Base-by-base conservation (phyloP, 2,329 filamentous ascomycete species). In the Microsporum audouinii region DNA sequence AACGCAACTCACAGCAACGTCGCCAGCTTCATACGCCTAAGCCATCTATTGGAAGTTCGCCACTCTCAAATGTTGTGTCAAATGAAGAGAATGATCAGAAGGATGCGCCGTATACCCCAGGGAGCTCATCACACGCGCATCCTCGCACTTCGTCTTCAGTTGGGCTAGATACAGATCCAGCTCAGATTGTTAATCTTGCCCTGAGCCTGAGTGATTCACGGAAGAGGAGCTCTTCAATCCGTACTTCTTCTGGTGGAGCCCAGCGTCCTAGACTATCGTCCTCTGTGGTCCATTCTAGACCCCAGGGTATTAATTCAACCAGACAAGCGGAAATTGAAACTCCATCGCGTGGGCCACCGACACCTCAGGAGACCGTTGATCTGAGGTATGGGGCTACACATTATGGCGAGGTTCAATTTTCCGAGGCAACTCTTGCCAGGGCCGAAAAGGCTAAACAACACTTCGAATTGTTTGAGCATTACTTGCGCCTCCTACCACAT, bases 121-220 rank as follows among this genome's bases (percentile, higher is more conserved):
- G 29, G 12, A 17, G 27, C 29, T 33, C 27, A 29, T n/a, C 49
- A 34, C 49, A 31, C 31, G 49, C 29, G n/a, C 45, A 36, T 39
- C 23, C n/a, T 38, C 55, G 33, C 8, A 8, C 33, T 17, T n/a
- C 55, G 12, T 38, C 55, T 12, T 39, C 59, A 6, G 33, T 61
- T 66, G 78, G 74, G 4, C 70, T 88, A 23, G 84, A 90, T 67
- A 80, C 88, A 63, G 91, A 96, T 69, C 88, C 91, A 5, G 84
- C 87, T 2, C 89, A 96, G 72, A 95, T 97, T 65, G 90, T 97
- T 47, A 91, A 91, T 69, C 88, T 97, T 82, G 92, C 92, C 1
- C 76, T 97, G 67, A 94, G 87, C 65, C 75, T 97, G 57, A 95
- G 88, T 76, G 90, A 96, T 73, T 69, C 84, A 85, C 65, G 84